Conservation (phyloP, 2,329 filamentous ascomycete genomes). For the Ophiostoma quercus region DNA sequence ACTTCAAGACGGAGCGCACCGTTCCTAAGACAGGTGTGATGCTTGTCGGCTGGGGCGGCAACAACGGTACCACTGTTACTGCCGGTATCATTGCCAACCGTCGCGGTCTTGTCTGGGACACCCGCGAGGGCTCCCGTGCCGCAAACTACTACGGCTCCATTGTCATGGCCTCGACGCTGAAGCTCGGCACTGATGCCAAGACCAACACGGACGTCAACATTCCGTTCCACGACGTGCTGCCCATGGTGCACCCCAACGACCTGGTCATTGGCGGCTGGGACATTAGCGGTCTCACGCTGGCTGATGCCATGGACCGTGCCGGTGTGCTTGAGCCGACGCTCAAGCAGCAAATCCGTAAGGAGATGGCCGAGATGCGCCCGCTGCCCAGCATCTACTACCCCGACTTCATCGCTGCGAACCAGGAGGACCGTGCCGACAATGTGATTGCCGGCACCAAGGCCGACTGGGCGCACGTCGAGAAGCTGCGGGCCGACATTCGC, state of each 20-base stretch:
- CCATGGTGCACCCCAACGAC: conserved; percentile 96
- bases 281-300: conserved; percentile 85
- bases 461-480: conserved; percentile 80
- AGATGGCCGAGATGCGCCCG: conserved; percentile 83
- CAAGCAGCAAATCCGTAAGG: conserved; percentile 84
- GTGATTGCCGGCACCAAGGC: conserved; percentile 78
- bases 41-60: conserved; percentile 96
- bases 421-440: conserved; percentile 94
- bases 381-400: conserved; percentile 97
- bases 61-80: conserved; percentile 96
- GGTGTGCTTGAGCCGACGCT: conserved; percentile 92
- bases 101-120: conserved; percentile 81
- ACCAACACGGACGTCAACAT: conserved; percentile 90
- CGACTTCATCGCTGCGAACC: conserved; percentile 98
- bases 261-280: conserved; percentile 96
- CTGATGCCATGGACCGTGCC: conserved; percentile 90
- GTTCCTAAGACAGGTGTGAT: conserved; percentile 93
- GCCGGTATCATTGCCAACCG: conserved; percentile 96
- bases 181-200: conserved; percentile 81
- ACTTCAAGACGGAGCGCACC: conserved; percentile 96
- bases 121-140: conserved; percentile 75
- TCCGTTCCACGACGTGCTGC: conserved; percentile 87
- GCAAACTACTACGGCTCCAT: conserved; percentile 99
- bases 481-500: conserved; percentile 87
- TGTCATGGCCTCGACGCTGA: conserved; percentile 95